Evolutionary conservation across 352 stramenopile genomes (phyloP), one percentile per base, ranked within the genome.

Genomic region (Pythium guiyangense): DNA sequence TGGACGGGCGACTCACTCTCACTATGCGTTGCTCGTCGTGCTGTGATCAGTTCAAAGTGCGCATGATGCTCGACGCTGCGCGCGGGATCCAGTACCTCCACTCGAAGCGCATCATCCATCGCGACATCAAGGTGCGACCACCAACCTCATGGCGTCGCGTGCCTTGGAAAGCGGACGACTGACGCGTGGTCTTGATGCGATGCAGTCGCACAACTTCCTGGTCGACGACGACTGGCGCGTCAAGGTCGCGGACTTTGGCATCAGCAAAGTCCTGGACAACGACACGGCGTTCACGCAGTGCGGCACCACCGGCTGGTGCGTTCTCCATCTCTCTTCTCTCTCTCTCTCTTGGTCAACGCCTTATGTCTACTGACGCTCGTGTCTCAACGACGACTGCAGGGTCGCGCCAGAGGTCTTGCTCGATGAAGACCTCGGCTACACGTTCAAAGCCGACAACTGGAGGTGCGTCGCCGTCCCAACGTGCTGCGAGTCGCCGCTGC

Each of bases 391-490:
- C 46, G n/a, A 52, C n/a, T 50, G 6, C 52, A 94, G 85, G 85
- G 84, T 95, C 66, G 86, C 86, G 15, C 86, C 86, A n/a, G 86
- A 95, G 61, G 86, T 95, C 47, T 42, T 95, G 27, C 64, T 95
- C 29, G 86, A 95, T 37, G 86, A 95, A 83, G 86, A 95, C 44
- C 59, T 94, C 49, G 86, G 86, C n/a, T 95, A 95, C 62, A 87
- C 86, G 8, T 92, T 95, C 69, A 95, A 94, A 63, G 86, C 86
- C 25, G 86, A 95, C 68, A 95, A 94, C 57, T 95, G 86, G 84
- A 95, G 84, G 84, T 94, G 63, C 40, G 64, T 49, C 5, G 12
- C 9, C 27, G 9, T 4, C 10, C 3, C 22, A 22, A n/a, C n/a
- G n/a, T 34, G 17, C 17, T 35, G 4, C 0, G 49, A 8, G 15